phyloP scores from a whole-genome alignment of 129 eudicot genomes.

The Chrysanthemum seticuspe region DNA sequence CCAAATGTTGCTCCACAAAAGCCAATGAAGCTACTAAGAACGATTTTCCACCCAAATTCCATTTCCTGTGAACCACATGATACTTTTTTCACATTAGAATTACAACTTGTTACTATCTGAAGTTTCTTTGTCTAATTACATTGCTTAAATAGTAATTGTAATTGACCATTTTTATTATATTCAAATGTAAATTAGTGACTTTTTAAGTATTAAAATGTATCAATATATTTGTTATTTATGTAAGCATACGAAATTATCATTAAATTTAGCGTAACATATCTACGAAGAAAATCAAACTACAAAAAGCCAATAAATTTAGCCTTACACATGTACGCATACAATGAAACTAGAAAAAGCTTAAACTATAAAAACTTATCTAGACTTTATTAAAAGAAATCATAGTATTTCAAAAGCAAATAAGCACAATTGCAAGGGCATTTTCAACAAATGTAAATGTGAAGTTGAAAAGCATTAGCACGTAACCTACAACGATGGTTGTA shows the following conservation, averaged over 20 bases:
- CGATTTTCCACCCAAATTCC: slow-evolving; percentile 72
- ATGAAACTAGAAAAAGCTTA: too few species aligned
- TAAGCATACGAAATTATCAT: not conserved
- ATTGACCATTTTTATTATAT: not conserved
- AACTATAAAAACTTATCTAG: too few species aligned
- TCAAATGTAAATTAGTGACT: not conserved
- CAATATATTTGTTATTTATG: not conserved
- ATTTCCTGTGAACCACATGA: slow-evolving; percentile 55
- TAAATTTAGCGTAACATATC: not conserved
- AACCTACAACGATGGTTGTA: too few species aligned
- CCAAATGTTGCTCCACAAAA: slow-evolving; percentile 96
- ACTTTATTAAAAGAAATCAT: too few species aligned
- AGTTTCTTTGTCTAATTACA: not conserved
- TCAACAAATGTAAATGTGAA: too few species aligned
- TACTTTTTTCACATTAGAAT: slow-evolving; percentile 6
- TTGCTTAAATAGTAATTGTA: not conserved
- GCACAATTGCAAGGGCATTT: too few species aligned
- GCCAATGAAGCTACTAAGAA: slow-evolving; percentile 77
- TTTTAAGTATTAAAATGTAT: not conserved
- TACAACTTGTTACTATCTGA: not conserved
- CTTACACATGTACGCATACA: too few species aligned
- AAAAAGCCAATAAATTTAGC: too few species aligned
- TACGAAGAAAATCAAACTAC: too few species aligned
- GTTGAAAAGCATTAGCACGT: too few species aligned
- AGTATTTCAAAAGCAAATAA: too few species aligned